phyloP scores from a whole-genome alignment of 2,329 filamentous ascomycete genomes.

The Claviceps humidiphila region DNA sequence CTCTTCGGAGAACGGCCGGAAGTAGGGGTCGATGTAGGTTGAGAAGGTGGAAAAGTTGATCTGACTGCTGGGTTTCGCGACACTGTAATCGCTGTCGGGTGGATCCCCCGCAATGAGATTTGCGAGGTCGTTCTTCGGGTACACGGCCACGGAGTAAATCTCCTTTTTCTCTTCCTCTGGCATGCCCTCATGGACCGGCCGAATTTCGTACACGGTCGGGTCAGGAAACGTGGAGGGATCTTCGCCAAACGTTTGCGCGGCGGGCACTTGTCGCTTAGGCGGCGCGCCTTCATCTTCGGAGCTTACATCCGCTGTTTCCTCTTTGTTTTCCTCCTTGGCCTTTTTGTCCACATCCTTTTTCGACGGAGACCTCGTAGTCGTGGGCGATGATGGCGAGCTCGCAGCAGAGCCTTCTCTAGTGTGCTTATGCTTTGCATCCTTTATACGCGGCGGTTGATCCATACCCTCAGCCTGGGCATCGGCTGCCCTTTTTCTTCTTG shows the following conservation, averaged over 20 bases:
- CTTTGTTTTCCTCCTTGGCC: constrained; percentile 26
- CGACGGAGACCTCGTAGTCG: constrained; percentile 35
- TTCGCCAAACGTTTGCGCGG: constrained; percentile 80
- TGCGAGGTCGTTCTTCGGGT: constrained; percentile 66
- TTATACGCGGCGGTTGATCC: constrained; percentile 39
- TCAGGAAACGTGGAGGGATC: constrained; percentile 86
- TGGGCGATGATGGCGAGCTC: constrained; percentile 47
- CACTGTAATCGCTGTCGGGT: constrained; percentile 92
- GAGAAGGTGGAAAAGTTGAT: constrained; percentile 88
- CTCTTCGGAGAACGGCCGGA: constrained; percentile 79
- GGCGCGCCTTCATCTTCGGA: constrained; percentile 48
- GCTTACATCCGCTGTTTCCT: constrained; percentile 32
- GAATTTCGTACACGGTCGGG: constrained; percentile 89
- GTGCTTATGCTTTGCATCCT: constrained; percentile 39
- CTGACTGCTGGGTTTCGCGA: constrained; percentile 83
- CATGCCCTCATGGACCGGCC: constrained; percentile 60
- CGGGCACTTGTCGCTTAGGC: constrained; percentile 51
- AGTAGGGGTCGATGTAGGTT: constrained; percentile 85
- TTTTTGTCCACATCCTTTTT: constrained; percentile 49
- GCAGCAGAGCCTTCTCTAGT: constrained; percentile 38
- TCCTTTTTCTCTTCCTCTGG: constrained; percentile 71
- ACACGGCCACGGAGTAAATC: constrained; percentile 77
- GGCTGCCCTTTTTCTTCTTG: constrained; percentile 67
- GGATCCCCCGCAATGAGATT: constrained; percentile 80
- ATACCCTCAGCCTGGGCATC: constrained; percentile 31